A percentile compares a stretch with the other conserved stretches of the same genome.
These are phyloP conservation scores for Spiraea crenata DNA, from an alignment of 331 rosid genomes.

Conservation along the genomic window DNA sequence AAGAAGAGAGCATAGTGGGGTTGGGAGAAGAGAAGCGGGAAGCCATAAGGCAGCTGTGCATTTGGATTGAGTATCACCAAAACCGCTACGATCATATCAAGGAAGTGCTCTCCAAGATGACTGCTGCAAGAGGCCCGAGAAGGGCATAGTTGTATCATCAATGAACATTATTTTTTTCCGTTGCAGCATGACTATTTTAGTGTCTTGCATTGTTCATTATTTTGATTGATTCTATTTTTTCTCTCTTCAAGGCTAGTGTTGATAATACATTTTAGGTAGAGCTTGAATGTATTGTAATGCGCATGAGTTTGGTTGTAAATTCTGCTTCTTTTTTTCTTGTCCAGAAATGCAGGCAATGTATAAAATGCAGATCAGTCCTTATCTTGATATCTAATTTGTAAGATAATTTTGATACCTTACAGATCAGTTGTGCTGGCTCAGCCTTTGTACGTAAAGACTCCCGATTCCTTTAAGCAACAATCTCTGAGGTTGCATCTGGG, in stretches of 20 bases:
- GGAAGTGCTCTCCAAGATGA: slow-evolving; percentile 53
- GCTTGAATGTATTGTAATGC: slow-evolving; percentile 1
- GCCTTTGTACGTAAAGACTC: too few species aligned
- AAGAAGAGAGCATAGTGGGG: slow-evolving; percentile 50
- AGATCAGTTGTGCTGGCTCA: too few species aligned
- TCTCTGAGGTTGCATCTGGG: neutral
- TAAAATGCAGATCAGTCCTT: slow-evolving; percentile 5
- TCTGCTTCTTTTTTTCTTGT: neutral
- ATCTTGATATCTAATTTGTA: neutral
- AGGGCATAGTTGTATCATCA: slow-evolving; percentile 29
- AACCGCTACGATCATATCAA: slow-evolving; percentile 63
- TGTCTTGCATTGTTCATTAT: slow-evolving; percentile 3
- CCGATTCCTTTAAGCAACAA: too few species aligned
- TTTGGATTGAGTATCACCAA: slow-evolving; percentile 85
- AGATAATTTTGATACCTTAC: too few species aligned
- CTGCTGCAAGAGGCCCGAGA: slow-evolving; percentile 51
- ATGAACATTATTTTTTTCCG: neutral
- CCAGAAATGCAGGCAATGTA: slow-evolving; percentile 1
- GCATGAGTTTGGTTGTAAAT: slow-evolving; percentile 22
- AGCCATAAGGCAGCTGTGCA: slow-evolving; percentile 86
- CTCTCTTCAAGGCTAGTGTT: slow-evolving; percentile 7
- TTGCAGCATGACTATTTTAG: slow-evolving; percentile 1
- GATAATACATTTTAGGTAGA: slow-evolving; percentile 15
- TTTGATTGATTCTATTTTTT: slow-evolving; percentile 16
- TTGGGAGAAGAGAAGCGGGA: slow-evolving; percentile 88